phyloP scores from a whole-genome alignment of 768 basidiomycete genomes.

The Megacollybia marginata region DNA sequence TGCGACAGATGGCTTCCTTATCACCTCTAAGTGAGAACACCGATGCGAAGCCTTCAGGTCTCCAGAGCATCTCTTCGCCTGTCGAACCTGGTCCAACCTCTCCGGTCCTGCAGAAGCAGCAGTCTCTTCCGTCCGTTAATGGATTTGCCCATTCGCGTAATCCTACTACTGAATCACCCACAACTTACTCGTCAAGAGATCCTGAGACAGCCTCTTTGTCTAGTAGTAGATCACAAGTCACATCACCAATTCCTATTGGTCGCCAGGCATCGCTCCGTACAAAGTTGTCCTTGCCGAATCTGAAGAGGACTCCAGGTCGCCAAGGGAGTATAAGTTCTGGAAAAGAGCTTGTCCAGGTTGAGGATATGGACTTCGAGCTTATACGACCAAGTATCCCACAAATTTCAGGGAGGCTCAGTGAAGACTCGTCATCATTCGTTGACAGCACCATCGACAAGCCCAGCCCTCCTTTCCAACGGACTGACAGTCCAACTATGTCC shows the following conservation, averaged over 20 bases:
- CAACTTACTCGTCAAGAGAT: constrained; percentile 4
- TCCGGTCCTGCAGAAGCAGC: not conserved
- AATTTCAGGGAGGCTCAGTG: constrained; percentile 37
- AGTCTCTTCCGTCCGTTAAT: not conserved
- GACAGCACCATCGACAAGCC: constrained; percentile 28
- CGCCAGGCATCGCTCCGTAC: constrained; percentile 42
- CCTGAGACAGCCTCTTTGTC: constrained; percentile 19
- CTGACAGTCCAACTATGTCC: constrained; percentile 40
- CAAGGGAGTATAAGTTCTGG: constrained; percentile 21
- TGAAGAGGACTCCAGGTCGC: constrained; percentile 39
- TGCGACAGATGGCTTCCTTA: constrained; percentile 20
- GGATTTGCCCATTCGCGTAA: not conserved
- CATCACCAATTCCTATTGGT: constrained; percentile 31
- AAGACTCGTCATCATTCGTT: constrained; percentile 42
- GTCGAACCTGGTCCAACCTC: not conserved
- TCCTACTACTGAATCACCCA: not conserved
- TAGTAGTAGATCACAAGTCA: constrained; percentile 27
- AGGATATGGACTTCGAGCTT: constrained; percentile 79
- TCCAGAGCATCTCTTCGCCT: not conserved
- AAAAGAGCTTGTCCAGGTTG: constrained; percentile 46
- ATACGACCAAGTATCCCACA: constrained; percentile 52
- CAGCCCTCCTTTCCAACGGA: constrained; percentile 15
- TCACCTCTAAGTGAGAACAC: constrained; percentile 16
- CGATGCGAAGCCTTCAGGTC: not conserved
- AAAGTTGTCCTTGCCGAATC: constrained; percentile 64